Evolutionary conservation across 106 monocot genomes (phyloP).

Genomic region (Platanthera guangdongensis): DNA sequence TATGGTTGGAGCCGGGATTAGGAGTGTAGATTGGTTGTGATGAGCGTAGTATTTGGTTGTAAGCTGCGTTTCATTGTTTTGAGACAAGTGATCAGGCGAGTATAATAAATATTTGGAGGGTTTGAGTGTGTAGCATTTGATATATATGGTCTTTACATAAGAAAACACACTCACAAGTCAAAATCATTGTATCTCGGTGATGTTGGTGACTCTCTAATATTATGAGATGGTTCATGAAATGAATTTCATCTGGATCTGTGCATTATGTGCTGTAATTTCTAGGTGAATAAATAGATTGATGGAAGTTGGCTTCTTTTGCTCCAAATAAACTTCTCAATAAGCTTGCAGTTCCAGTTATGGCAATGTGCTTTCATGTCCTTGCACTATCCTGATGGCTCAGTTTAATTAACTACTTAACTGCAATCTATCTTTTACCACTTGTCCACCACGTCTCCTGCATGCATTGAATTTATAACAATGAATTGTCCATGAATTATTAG

Average conservation of each 20-base stretch:
- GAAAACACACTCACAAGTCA: background rate
- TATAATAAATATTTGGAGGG: background rate
- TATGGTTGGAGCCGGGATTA: background rate
- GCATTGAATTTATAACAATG: no score
- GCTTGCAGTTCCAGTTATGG: no score
- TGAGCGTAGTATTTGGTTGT: background rate
- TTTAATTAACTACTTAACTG: no score
- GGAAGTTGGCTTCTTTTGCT: background rate
- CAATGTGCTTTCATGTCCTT: no score
- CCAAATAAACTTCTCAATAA: background rate
- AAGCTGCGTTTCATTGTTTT: no score
- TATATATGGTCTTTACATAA: background rate
- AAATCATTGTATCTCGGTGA: background rate
- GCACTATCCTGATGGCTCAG: no score
- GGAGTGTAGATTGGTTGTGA: background rate
- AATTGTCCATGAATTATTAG: background rate
- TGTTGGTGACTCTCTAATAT: background rate
- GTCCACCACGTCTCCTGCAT: no score
- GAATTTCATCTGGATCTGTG: background rate
- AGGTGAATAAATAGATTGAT: background rate
- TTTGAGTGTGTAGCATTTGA: background rate
- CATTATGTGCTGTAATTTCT: background rate
- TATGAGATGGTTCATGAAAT: background rate
- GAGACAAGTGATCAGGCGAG: background rate
- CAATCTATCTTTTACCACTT: no score